Evolutionary conservation across 2,329 filamentous ascomycete genomes (phyloP), one percentile per base, ranked within the genome.

Genomic region (Hypoxylon sp.): DNA sequence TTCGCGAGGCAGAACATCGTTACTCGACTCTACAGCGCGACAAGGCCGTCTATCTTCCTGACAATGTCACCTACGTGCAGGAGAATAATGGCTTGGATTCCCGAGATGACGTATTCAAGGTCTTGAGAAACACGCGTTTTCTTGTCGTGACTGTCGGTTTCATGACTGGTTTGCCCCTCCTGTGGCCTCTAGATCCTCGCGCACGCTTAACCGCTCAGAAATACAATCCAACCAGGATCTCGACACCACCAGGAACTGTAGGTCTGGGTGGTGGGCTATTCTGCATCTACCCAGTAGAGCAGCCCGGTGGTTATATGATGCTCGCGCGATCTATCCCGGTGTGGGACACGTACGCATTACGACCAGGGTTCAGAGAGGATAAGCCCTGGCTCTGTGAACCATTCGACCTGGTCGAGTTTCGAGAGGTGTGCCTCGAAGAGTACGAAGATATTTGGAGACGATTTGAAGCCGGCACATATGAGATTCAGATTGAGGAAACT

Each of bases 21-120:
- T 91, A 91, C 76, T 86, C 86, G 74, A 86, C 86, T 24, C 90
- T 88, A 0, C 88, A 90, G 68, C 83, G 89, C 5, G 83, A 85
- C 1, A 84, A 88, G 53, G 89, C 89, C 0, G 84, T 87, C 0
- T 91, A 89, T 73, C 81, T 91, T 0, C 89, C 89, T 0, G 86
- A 88, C 70, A 90, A 90, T 59, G 81, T 90, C 44, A 81, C 85
- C 0, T 91, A 91, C 62, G 68, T 83, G 2, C 74, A 79, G 4
- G 74, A 77, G 37, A 80, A 78, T 55, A 83, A 83, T 56, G 81
- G 76, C 0, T 74, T 82, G 5, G 48, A 72, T 5, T 73, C 73
- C 13, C 73, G 80, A 3, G 59, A 73, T 24, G 73, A 76, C 2
- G 78, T 81, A 1, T 77, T 80, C 11, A 75, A 79, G 37, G 70